Evolutionary conservation across 2,329 filamentous ascomycete species (phyloP), one percentile per base, ranked within the genome.

Genomic region (Xylaria sp.): DNA sequence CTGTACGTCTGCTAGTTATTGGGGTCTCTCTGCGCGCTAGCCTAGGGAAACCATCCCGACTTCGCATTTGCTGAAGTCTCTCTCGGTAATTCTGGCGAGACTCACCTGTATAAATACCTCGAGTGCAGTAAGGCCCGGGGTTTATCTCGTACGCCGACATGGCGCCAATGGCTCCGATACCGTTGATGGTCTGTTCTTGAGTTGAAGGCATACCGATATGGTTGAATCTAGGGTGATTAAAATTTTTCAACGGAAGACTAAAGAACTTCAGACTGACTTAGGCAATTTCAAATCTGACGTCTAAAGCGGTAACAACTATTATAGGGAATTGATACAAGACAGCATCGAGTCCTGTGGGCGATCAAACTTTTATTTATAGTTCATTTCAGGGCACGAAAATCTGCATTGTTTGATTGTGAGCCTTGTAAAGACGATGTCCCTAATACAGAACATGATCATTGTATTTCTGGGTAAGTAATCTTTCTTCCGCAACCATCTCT

Each of bases 81-180:
- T 74, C 67, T 7, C 71, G 67, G 5, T 74, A 4, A 0, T 72
- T 66, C 1, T 36, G 8, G 31, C 74, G 73, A 55, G 49, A 64
- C 58, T 76, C 74, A 55, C 73, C 73, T 52, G 74, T 75, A 51
- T 70, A 68, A 9, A 71, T 33, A 3, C 57, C 25, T 28, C 28
- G 28, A 51, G 41, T 43, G 36, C 25, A 31, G 0, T 18, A 31
- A 5, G 64, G 8, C 20, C 36, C n/a, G 9, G 41, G 7, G 3
- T 36, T 33, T 12, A 8, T 1, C 25, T 62, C 15, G 3, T 7
- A 25, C 1, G 7, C 2, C 1, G 46, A 10, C 2, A 31, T 3
- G 15, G 41, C 3, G 10, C 6, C 4, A 7, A 33, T 10, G 43
- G 13, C 9, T 36, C 25, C 20, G 12, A 20, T 10, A 5, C 7